phyloP scores from a whole-genome alignment of 164 flowering plant species.

The Magnolia sinica region DNA sequence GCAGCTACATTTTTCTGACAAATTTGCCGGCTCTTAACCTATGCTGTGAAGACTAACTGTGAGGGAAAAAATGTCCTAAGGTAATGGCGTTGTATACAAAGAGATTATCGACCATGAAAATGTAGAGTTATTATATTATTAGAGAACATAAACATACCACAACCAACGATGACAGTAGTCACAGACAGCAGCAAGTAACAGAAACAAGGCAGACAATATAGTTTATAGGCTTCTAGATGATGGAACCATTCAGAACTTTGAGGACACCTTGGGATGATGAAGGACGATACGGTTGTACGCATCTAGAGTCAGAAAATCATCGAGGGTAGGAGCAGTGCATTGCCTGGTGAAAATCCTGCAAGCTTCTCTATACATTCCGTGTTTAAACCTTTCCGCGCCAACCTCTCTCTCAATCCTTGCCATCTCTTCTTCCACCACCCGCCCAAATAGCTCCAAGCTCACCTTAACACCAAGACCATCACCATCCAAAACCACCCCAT shows the following conservation, averaged over 20 bases:
- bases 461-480: conserved; percentile 68
- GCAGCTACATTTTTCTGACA: too few relatives aligned
- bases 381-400: conserved; percentile 57
- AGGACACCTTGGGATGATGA: conserved; percentile 50
- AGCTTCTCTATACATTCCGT: conserved; percentile 73
- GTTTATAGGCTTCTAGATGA: neutral
- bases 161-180: neutral
- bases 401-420: conserved; percentile 71
- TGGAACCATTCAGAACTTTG: conserved; percentile 51
- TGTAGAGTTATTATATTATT: neutral
- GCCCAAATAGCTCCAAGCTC: conserved; percentile 57
- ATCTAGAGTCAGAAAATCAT: conserved; percentile 81
- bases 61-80: too few relatives aligned
- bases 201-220: neutral
- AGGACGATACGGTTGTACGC: conserved; percentile 70
- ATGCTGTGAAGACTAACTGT: too few relatives aligned
- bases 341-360: conserved; percentile 66
- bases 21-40: too few relatives aligned
- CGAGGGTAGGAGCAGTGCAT: conserved; percentile 59
- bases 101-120: neutral
- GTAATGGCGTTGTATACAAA: too few relatives aligned
- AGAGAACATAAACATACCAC: neutral
- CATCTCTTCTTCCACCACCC: conserved; percentile 88
- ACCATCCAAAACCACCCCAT: conserved; percentile 68
- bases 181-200: neutral